These are phyloP conservation scores for Tetracladium maxilliforme DNA, from an alignment of 2,329 filamentous ascomycete genomes.

Conservation along the genomic window DNA sequence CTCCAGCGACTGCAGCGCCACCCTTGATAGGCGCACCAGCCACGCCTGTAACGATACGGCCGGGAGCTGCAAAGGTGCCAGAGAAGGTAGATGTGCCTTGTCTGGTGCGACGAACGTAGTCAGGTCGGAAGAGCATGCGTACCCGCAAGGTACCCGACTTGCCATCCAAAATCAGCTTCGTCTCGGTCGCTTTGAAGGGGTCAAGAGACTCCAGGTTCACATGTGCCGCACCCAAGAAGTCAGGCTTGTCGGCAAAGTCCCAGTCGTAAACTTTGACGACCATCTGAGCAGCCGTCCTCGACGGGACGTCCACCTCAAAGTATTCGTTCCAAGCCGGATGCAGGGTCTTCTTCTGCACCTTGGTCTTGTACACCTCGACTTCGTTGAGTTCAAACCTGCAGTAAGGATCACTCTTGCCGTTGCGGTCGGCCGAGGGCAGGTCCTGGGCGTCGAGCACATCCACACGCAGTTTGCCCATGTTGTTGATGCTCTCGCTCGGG, in stretches of 20 bases:
- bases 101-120: conserved; percentile 74
- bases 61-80: conserved; percentile 74
- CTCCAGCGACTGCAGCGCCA: conserved; percentile 57
- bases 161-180: conserved; percentile 64
- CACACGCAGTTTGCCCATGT: conserved; percentile 91
- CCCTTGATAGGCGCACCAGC: conserved; percentile 90
- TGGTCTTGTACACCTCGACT: conserved; percentile 86
- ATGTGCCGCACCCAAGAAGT: conserved; percentile 64
- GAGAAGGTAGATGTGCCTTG: conserved; percentile 90
- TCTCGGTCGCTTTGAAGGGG: conserved; percentile 69
- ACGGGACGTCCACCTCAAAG: conserved; percentile 74
- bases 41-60: conserved; percentile 71
- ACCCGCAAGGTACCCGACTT: conserved; percentile 76
- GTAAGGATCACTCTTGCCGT: conserved; percentile 94
- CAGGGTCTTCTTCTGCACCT: conserved; percentile 91
- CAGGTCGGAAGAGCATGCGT: conserved; percentile 80
- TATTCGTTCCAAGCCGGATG: conserved; percentile 92
- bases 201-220: conserved; percentile 72
- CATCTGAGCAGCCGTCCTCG: conserved; percentile 74
- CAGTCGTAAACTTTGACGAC: conserved; percentile 79
- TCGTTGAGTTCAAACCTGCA: conserved; percentile 88
- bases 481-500: conserved; percentile 94
- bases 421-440: conserved; percentile 86
- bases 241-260: conserved; percentile 91
- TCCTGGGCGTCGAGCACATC: conserved; percentile 77